phyloP scores from a whole-genome alignment of 2,329 filamentous ascomycete species.

The Arachnopeziza araneosa region DNA sequence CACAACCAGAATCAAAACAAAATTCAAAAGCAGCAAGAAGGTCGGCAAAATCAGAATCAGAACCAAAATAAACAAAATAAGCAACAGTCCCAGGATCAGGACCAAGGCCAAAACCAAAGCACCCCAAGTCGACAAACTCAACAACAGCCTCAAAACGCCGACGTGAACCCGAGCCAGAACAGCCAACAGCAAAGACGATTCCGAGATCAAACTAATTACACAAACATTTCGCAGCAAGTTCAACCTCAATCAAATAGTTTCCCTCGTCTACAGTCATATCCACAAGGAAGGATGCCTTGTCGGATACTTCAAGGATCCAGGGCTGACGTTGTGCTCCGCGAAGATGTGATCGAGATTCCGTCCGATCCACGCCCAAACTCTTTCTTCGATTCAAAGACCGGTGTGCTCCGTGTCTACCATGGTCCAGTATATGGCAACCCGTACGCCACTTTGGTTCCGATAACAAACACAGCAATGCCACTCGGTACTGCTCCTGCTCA shows the following conservation, averaged over 20 bases:
- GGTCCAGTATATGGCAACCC: constrained; percentile 50
- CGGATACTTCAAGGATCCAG: constrained; percentile 9
- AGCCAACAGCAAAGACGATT: not conserved
- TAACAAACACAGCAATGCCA: constrained; percentile 26
- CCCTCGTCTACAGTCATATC: not conserved
- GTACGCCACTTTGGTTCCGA: constrained; percentile 42
- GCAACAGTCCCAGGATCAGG: not conserved
- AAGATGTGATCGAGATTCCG: constrained; percentile 47
- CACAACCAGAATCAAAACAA: not conserved
- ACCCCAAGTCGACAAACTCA: not conserved
- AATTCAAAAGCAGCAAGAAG: not conserved
- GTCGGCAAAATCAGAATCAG: not conserved
- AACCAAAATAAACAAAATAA: not conserved
- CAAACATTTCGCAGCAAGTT: not conserved
- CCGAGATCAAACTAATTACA: not conserved
- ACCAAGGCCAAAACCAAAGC: not conserved
- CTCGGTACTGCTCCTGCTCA: constrained; percentile 32
- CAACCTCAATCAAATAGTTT: not conserved
- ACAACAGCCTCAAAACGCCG: not conserved
- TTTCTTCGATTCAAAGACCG: constrained; percentile 48
- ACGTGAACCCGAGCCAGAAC: not conserved
- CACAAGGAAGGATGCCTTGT: not conserved
- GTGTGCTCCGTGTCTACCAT: constrained; percentile 52
- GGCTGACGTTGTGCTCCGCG: constrained; percentile 47
- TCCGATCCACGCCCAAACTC: constrained; percentile 54